Evolutionary conservation across 352 stramenopile species (phyloP).

Genomic region (Globisporangium solare): DNA sequence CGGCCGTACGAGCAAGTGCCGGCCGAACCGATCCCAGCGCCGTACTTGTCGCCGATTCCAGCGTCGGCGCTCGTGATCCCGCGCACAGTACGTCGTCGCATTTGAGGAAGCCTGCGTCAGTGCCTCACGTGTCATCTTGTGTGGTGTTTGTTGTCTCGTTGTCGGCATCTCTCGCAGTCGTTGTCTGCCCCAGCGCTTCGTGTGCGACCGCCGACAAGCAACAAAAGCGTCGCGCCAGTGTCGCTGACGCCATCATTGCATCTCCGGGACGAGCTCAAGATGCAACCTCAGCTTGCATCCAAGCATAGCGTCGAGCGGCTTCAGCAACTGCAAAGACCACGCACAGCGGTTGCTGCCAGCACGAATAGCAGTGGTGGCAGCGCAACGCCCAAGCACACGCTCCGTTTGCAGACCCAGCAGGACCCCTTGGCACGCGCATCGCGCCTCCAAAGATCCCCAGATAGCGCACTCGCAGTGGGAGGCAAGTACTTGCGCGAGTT

Average conservation of each 20-base stretch:
- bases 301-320: slow-evolving; percentile 4
- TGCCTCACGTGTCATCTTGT: not conserved
- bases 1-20: slow-evolving; percentile 36
- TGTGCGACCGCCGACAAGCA: slow-evolving; percentile 23
- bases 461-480: not conserved
- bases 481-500: slow-evolving; percentile 58
- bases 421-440: not conserved
- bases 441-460: slow-evolving; percentile 1
- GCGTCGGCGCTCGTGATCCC: slow-evolving; percentile 30
- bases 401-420: no score
- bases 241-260: not conserved
- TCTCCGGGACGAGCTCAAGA: not conserved
- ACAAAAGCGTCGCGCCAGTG: not conserved
- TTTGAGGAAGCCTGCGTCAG: not conserved
- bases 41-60: slow-evolving; percentile 31
- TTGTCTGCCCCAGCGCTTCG: slow-evolving; percentile 35
- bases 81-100: slow-evolving; percentile 24
- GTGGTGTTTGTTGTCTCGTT: not conserved
- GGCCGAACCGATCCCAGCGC: slow-evolving; percentile 28
- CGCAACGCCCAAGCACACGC: no score
- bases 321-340: slow-evolving; percentile 4
- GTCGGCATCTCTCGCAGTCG: slow-evolving; percentile 32
- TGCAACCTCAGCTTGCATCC: not conserved
- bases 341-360: not conserved
- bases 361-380: no score